Conservation (phyloP, 148 eudicot species). For the Vaccinium darrowii region DNA sequence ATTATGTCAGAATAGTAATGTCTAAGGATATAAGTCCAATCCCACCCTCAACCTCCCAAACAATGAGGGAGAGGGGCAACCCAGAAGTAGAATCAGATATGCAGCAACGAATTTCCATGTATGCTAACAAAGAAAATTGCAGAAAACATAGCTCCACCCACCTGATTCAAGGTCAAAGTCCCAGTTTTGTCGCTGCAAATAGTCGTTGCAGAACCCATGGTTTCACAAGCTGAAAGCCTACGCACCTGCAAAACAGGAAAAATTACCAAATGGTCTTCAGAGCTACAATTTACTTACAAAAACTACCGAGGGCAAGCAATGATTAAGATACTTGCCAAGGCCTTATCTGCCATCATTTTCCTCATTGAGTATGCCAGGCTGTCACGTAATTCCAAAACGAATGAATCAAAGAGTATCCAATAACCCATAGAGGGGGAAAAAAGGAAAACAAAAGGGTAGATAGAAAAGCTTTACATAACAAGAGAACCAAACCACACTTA, state of each 20-base stretch:
- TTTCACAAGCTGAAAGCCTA: constrained; percentile 96
- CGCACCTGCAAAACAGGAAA: constrained; percentile 57
- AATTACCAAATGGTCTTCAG: not conserved
- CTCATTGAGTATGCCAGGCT: constrained; percentile 97
- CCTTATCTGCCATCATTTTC: constrained; percentile 99
- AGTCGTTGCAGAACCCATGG: constrained; percentile 98
- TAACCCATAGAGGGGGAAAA: not conserved
- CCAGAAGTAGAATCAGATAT: not conserved
- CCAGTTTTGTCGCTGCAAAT: constrained; percentile 99
- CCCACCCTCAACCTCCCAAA: not conserved
- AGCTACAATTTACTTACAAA: not conserved
- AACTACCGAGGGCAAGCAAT: constrained; percentile 7
- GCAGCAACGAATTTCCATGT: not conserved
- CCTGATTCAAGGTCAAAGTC: constrained; percentile 92
- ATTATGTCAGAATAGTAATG: not conserved
- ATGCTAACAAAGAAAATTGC: not conserved
- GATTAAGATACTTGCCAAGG: constrained; percentile 49
- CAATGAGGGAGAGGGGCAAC: not conserved
- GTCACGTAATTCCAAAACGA: constrained; percentile 24
- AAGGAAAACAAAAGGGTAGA: not conserved
- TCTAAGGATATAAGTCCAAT: no score
- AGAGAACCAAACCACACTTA: constrained; percentile 33
- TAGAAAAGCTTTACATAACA: not conserved
- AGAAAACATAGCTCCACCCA: constrained; percentile 17
- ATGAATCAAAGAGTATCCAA: not conserved